Evolutionary conservation across 495 filamentous ascomycete species (phyloP).

Genomic region (Stereocaulon alpinum): DNA sequence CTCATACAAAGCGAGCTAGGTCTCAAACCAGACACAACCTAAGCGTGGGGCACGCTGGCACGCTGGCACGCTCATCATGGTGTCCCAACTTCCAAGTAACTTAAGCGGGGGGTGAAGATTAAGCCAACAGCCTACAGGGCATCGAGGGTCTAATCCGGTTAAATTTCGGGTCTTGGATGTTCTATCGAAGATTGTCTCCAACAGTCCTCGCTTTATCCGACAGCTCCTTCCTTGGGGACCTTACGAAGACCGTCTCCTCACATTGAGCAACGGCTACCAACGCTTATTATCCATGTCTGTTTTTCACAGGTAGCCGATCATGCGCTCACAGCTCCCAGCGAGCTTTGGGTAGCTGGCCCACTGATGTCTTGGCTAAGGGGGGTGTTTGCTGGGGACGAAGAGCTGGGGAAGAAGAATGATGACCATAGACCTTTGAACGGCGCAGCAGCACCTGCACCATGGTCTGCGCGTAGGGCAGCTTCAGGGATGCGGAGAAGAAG

Average conservation of each 20-base stretch:
- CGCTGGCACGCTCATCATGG: too few species aligned
- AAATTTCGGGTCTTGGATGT: neutral
- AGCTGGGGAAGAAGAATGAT: slow-evolving; percentile 62
- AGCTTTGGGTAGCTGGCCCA: slow-evolving; percentile 17
- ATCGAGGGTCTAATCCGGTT: too few species aligned
- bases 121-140: too few species aligned
- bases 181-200: neutral
- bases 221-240: neutral
- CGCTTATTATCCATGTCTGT: neutral
- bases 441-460: slow-evolving; percentile 21
- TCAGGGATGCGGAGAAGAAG: slow-evolving; percentile 31
- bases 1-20: too few species aligned
- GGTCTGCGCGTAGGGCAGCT: slow-evolving; percentile 28
- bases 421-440: slow-evolving; percentile 40
- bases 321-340: slow-evolving; percentile 10
- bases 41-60: too few species aligned
- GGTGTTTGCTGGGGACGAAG: slow-evolving; percentile 47
- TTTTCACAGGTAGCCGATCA: neutral
- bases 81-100: too few species aligned
- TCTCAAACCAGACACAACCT: too few species aligned
- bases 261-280: neutral
- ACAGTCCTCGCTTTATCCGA: neutral
- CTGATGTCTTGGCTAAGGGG: slow-evolving; percentile 36
- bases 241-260: neutral
- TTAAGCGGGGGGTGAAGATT: neutral